Evolutionary conservation across 192 early-diverging fungal species (phyloP), one percentile per base, ranked within the genome.

Genomic region (Gamsiella multidivaricata): DNA sequence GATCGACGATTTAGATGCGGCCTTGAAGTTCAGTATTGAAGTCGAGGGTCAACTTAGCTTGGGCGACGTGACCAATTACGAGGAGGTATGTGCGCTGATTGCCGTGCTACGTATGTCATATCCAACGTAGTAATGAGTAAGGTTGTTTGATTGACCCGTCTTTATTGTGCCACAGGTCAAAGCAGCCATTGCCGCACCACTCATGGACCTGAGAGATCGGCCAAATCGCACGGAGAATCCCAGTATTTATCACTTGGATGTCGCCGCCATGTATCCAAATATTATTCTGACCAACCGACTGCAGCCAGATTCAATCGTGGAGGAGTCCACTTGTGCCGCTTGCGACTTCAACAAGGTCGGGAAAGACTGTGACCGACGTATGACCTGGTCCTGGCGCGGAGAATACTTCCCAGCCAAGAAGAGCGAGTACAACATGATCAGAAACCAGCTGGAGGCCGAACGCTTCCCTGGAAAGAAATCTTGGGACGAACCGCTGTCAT

Each of bases 191-290:
- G 79, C 92, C 6, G 61, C 52, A 5, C 71, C 86, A 10, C 82
- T 99, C 10, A 80, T 80, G 54, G 86, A 89, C 14, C 79, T 99
- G n/a, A 85, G 92, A n/a, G 94, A 97, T 54, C 74, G 72, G 4
- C 96, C 96, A 10, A 88, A 88, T 41, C 90, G 94, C 2, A 78
- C 78, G 33, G 94, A 95, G 57, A 81, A 86, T 29, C 98, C 98
- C 2, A 83, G 92, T 3, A 93, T 99, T 50, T 99, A 99, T 80
- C 98, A 99, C 65, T 90, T 99, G 85, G 98, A 99, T 82, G 98
- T 99, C n/a, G 98, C 95, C 0, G 98, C 98, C 25, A 99, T 99
- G 98, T 97, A 97, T 61, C 98, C 98, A 18, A 99, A 99, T 71
- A 99, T 99, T 63, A 99, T 99, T 74, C 83, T 99, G 26, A 99